phyloP scores from a whole-genome alignment of 331 rosid species.

The Telfairia occidentalis region DNA sequence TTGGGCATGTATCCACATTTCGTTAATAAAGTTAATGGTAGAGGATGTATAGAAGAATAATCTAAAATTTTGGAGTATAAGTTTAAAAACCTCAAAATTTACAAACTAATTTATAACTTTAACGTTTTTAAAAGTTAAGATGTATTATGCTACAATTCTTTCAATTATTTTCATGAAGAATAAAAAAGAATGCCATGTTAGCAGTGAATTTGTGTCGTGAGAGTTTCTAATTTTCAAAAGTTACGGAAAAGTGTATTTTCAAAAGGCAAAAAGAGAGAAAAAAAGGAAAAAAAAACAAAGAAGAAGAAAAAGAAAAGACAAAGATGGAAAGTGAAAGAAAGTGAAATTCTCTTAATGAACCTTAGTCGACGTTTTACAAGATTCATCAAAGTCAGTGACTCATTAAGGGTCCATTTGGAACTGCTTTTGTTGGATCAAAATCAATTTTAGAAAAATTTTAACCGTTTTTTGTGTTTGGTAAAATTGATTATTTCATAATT shows the following conservation, averaged over 20 bases:
- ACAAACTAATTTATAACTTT: too few relatives aligned
- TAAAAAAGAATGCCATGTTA: too few relatives aligned
- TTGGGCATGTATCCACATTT: not conserved
- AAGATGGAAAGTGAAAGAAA: not conserved
- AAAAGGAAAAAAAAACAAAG: not conserved
- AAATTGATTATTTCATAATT: too few relatives aligned
- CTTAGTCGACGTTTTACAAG: not conserved
- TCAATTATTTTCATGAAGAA: too few relatives aligned
- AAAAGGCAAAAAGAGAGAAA: not conserved
- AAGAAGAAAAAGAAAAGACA: too few relatives aligned
- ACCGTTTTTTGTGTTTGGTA: too few relatives aligned
- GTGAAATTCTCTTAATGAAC: not conserved
- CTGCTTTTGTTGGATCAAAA: too few relatives aligned
- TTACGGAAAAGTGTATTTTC: not conserved
- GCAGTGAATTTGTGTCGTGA: not conserved
- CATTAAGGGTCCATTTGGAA: too few relatives aligned
- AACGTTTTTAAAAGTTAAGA: too few relatives aligned
- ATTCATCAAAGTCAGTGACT: not conserved
- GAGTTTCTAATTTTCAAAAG: not conserved
- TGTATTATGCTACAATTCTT: too few relatives aligned
- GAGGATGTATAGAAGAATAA: not conserved
- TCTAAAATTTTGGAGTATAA: not conserved
- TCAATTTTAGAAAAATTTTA: too few relatives aligned
- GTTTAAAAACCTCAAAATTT: too few relatives aligned
- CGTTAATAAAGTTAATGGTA: not conserved